Conservation (phyloP, 179 eudicot genomes). For the Beta corolliflora region DNA sequence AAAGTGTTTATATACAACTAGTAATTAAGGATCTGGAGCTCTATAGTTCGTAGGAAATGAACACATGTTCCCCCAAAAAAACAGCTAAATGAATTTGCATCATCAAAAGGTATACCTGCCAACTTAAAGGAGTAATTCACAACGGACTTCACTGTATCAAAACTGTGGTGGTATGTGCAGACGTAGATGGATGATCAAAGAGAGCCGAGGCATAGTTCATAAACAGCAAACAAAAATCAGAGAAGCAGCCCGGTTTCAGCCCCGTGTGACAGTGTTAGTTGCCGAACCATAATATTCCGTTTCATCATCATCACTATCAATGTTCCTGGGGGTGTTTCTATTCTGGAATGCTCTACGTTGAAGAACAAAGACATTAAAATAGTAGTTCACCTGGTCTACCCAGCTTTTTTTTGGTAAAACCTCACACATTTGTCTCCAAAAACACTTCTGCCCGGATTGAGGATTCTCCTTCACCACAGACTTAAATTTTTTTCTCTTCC, state of each 20-base stretch:
- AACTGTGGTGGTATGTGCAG: constrained; percentile 40
- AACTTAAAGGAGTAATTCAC: constrained; percentile 8
- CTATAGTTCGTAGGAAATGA: not conserved
- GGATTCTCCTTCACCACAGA: constrained; percentile 58
- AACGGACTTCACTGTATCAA: constrained; percentile 24
- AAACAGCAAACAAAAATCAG: not conserved
- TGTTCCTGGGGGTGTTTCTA: constrained; percentile 43
- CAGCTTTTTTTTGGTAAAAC: constrained; percentile 50
- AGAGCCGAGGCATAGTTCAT: not conserved
- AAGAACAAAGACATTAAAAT: constrained; percentile 74
- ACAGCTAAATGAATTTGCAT: constrained; percentile 9
- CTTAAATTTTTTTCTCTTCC: constrained; percentile 59
- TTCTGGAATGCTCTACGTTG: constrained; percentile 74
- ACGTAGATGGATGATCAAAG: constrained; percentile 11
- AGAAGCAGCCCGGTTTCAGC: constrained; percentile 5
- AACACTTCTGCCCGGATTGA: constrained; percentile 44
- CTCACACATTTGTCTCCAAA: constrained; percentile 57
- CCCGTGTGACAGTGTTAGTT: constrained; percentile 24
- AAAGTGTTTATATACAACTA: constrained; percentile 13
- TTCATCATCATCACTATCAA: constrained; percentile 89
- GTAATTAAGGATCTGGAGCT: not conserved
- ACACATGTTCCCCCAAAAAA: constrained; percentile 5
- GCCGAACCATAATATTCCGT: constrained; percentile 40
- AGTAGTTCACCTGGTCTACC: constrained; percentile 74
- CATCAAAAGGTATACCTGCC: constrained; percentile 13